A percentile compares a stretch with the other conserved stretches of the same genome.
phyloP scores from a whole-genome alignment of 306 rosid species.

The Prunus mira region DNA sequence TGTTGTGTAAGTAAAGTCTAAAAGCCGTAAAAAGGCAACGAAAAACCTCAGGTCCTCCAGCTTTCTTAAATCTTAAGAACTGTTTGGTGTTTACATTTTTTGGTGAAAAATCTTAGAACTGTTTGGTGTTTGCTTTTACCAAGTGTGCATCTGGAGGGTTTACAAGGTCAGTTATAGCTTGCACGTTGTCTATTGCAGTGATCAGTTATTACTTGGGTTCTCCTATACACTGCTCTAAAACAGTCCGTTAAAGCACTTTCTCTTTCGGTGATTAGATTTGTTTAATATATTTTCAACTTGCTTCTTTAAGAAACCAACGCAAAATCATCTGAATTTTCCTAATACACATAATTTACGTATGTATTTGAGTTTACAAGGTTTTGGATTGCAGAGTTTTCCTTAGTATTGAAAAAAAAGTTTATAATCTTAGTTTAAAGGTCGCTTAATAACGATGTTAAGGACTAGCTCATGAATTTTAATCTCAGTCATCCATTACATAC shows the following conservation, averaged over 20 bases:
- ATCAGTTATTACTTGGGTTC: constrained; percentile 15
- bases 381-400: no score
- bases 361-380: no score
- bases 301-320: no score
- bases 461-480: no score
- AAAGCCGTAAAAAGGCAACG: background rate
- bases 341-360: no score
- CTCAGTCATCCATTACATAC: no score
- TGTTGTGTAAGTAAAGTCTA: background rate
- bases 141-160: background rate
- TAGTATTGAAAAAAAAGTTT: no score
- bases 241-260: constrained; percentile 12
- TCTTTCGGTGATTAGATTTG: no score
- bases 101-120: background rate
- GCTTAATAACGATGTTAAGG: no score
- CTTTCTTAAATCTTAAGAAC: background rate
- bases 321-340: no score
- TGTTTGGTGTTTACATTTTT: background rate
- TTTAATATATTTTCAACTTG: no score
- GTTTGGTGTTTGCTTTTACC: constrained; percentile 9
- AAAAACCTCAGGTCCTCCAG: background rate
- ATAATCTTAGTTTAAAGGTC: no score
- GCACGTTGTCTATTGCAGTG: background rate
- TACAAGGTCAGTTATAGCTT: background rate
- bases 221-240: constrained; percentile 6